A percentile compares a stretch with the other conserved stretches of the same genome.
Conservation (phyloP, 768 basidiomycete species). For the Agrocybe chaxingu region DNA sequence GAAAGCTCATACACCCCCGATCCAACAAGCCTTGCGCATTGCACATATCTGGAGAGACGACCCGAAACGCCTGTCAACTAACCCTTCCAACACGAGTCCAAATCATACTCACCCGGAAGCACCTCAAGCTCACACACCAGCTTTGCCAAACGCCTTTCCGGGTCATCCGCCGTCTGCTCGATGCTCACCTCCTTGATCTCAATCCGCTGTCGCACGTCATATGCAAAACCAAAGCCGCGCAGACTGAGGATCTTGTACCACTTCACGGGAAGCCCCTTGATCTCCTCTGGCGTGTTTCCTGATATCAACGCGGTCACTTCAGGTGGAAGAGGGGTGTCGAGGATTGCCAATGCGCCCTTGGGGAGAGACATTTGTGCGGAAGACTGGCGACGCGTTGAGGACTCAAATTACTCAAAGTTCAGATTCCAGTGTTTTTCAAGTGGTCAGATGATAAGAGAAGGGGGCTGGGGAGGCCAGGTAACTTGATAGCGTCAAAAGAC, state of each 20-base stretch:
- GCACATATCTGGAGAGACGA: conserved; percentile 15
- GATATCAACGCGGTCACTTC: not conserved
- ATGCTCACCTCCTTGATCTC: conserved; percentile 14
- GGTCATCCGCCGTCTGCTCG: conserved; percentile 12
- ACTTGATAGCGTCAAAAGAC: too few relatives aligned
- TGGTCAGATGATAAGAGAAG: too few relatives aligned
- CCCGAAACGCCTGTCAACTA: not conserved
- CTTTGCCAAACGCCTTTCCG: conserved; percentile 9
- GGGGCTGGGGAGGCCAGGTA: too few relatives aligned
- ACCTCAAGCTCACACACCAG: conserved; percentile 18
- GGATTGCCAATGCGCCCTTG: not conserved
- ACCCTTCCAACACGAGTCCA: not conserved
- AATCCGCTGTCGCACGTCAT: conserved; percentile 2
- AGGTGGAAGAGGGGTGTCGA: not conserved
- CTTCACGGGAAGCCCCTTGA: conserved; percentile 12
- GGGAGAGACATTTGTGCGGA: too few relatives aligned
- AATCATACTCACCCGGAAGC: conserved; percentile 9
- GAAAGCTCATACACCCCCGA: conserved; percentile 11
- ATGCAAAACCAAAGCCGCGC: conserved; percentile 2
- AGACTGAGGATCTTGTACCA: conserved; percentile 14
- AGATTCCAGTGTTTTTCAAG: too few relatives aligned
- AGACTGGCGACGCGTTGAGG: too few relatives aligned
- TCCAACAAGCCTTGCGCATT: conserved; percentile 12
- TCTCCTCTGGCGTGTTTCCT: conserved; percentile 9
- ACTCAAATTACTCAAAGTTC: too few relatives aligned